Evolutionary conservation across 139 green algal genomes (phyloP).

Genomic region (Trebouxia sp.): DNA sequence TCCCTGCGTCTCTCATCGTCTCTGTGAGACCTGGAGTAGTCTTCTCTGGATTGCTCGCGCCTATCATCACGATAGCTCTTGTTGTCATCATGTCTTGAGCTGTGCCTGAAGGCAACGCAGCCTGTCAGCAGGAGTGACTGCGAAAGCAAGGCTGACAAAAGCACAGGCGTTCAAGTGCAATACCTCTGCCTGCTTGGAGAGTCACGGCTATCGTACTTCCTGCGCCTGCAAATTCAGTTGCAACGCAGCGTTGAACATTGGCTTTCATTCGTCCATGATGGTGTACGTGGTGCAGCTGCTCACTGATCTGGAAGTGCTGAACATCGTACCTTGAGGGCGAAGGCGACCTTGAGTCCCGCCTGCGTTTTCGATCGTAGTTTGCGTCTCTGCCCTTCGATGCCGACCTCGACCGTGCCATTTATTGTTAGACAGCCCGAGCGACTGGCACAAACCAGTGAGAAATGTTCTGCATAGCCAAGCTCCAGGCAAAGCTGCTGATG

Average conservation of each 20-base stretch:
- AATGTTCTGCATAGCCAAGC: too few species aligned
- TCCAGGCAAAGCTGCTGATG: too few species aligned
- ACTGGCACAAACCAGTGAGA: too few species aligned
- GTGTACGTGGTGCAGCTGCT: too few species aligned
- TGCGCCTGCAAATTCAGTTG: not conserved
- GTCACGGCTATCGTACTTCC: not conserved
- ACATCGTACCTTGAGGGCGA: not conserved
- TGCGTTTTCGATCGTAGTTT: not conserved
- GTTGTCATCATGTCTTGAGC: not conserved
- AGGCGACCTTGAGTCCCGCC: not conserved
- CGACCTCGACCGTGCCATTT: not conserved
- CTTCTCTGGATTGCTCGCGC: not conserved
- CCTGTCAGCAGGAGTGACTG: not conserved
- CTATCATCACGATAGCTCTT: not conserved
- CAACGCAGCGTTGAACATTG: too few species aligned
- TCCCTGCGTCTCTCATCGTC: not conserved
- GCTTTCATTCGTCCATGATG: too few species aligned
- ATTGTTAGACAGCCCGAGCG: too few species aligned
- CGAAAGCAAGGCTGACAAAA: too few species aligned
- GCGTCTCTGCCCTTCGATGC: not conserved
- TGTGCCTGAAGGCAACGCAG: not conserved
- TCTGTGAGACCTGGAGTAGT: not conserved
- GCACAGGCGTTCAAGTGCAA: too few species aligned
- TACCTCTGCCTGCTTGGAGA: constrained; percentile 2
- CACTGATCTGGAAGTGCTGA: not conserved